A percentile compares a stretch with the other conserved stretches of the same genome.
Conservation (phyloP, 139 green algal species). For the Desmodesmus armatus region DNA sequence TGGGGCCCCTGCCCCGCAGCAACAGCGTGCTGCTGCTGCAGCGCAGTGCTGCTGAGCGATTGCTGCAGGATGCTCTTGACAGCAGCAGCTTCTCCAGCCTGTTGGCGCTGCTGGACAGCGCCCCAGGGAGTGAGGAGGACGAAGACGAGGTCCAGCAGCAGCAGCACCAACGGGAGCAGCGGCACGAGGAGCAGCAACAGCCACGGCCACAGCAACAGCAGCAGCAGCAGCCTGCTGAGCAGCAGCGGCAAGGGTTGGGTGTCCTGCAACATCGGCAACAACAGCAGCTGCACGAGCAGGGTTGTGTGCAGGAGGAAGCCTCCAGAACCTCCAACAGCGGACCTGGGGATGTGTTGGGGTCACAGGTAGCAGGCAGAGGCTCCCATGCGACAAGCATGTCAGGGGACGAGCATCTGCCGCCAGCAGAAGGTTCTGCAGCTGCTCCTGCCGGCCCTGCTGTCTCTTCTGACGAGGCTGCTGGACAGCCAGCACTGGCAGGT, state of each 20-base stretch:
- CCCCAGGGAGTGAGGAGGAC: background rate
- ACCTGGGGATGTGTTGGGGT: background rate
- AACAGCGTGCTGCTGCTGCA: slow-evolving; percentile 7
- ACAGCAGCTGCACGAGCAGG: background rate
- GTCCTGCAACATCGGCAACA: background rate
- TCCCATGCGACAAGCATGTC: background rate
- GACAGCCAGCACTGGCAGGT: too few relatives aligned
- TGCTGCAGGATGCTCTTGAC: slow-evolving; percentile 35
- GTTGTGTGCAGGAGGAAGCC: background rate
- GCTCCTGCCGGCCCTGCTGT: too few relatives aligned
- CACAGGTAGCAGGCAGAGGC: background rate
- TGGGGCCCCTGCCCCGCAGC: background rate
- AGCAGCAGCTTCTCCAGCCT: slow-evolving; percentile 38
- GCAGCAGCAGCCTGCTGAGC: background rate
- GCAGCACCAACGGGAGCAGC: background rate
- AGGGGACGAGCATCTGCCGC: too few relatives aligned
- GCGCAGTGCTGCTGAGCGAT: background rate
- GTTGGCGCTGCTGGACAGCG: background rate
- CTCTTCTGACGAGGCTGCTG: too few relatives aligned
- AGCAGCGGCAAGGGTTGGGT: background rate
- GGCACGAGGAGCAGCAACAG: background rate
- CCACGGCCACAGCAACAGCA: background rate
- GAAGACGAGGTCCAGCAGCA: background rate
- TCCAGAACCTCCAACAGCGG: too few relatives aligned
- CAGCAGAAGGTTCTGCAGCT: too few relatives aligned